A percentile compares a stretch with the other conserved stretches of the same genome.
Evolutionary conservation across 176 grass and related monocot species (phyloP).

Genomic region (Eleusine indica): DNA sequence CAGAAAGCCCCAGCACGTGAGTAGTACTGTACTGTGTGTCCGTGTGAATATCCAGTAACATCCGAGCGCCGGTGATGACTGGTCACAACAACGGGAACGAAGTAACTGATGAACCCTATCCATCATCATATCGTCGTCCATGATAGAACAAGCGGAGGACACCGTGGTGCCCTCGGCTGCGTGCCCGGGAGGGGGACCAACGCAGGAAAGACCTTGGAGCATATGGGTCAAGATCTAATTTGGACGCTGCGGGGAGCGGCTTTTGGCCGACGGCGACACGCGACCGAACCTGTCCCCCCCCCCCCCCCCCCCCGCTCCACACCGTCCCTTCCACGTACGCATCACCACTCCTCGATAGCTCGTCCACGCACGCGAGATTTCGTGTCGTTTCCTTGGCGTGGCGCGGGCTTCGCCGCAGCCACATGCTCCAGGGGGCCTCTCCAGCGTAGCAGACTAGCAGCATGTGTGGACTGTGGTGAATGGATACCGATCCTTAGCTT

Average conservation of each 20-base stretch:
- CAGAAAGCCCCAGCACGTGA: not conserved
- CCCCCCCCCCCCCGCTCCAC: not conserved
- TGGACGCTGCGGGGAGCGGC: slow-evolving; percentile 6
- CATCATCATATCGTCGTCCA: not conserved
- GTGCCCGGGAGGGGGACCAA: not conserved
- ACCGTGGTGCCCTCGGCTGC: not conserved
- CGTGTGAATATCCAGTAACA: not conserved
- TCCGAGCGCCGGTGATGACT: not conserved
- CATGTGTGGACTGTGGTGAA: not conserved
- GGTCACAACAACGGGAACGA: not conserved
- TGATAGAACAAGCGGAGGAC: too few relatives aligned
- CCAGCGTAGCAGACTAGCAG: not conserved
- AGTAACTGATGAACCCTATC: not conserved
- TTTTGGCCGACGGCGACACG: slow-evolving; percentile 42
- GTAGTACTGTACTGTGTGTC: not conserved
- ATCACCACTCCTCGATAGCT: too few relatives aligned
- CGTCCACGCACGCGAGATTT: not conserved
- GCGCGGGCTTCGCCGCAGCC: not conserved
- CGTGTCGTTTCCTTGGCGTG: not conserved
- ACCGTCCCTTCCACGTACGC: not conserved
- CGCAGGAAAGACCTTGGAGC: too few relatives aligned
- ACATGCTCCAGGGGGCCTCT: not conserved
- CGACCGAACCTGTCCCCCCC: slow-evolving; percentile 29
- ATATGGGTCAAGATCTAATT: not conserved
- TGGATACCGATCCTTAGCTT: not conserved